Evolutionary conservation across 768 basidiomycete genomes (phyloP), one percentile per base, ranked within the genome.

Genomic region (Flagelloscypha sp.): DNA sequence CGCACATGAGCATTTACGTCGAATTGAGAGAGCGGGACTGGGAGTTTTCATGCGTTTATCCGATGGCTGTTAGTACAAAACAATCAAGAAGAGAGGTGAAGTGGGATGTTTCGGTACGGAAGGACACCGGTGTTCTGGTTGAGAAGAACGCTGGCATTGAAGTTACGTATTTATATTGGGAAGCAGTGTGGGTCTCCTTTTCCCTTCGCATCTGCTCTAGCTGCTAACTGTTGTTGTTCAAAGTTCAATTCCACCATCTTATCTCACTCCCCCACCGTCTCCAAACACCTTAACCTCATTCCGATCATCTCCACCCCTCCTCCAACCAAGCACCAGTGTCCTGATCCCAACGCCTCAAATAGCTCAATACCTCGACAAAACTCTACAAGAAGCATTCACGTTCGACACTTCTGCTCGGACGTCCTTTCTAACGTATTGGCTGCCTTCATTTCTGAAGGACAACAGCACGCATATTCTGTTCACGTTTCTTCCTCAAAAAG

Each of bases 341-440:
- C 43, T 63, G 4, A 37, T 69, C 35, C 36, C 48, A 7, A 41
- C 55, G 9, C 11, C 34, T 17, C 30, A 55, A 10, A 40, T 65
- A 6, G 52, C 63, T 3, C 38, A 39, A 1, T 66, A 69, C 42
- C 54, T 69, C 24, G 59, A 69, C 39, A 45, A 40, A 10, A 48
- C 48, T 5, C 46, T 62, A 10, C 21, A 13, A 6, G n/a, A n/a
- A n/a, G 43, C 47, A 6, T 54, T 72, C 1, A 51, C 59, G 0
- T 59, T 70, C 6, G 57, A 70, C 37, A 59, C 52, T 1, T 60
- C 66, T 35, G 68, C 66, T 1, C 53, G 65, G 29, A 65, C 61
- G 17, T 63, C 63, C 5, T 71, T 72, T 48, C 63, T 72, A 42
- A 68, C 66, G 59, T 66, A 40, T 16, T 72, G 69, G 70, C 58